Evolutionary conservation across 2,329 filamentous ascomycete species (phyloP), one percentile per base, ranked within the genome.

Genomic region (Aspergillus vadensis): DNA sequence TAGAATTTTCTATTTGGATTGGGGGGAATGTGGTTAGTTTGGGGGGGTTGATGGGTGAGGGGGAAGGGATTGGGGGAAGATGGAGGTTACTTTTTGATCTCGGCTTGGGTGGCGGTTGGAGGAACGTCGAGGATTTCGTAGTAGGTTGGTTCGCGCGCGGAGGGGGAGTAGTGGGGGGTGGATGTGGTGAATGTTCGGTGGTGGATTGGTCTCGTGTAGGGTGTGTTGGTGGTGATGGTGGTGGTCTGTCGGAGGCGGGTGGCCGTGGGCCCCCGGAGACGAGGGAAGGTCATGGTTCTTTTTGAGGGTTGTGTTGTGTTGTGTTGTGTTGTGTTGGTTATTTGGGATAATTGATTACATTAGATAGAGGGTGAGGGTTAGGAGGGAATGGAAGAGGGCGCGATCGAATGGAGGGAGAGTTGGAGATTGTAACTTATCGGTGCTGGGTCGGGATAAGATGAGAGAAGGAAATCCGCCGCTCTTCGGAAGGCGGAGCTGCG

Each of bases 31-130:
- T n/a, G n/a, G n/a, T n/a, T n/a, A n/a, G n/a, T n/a, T n/a, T n/a
- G n/a, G n/a, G n/a, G n/a, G n/a, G n/a, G n/a, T n/a, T n/a, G n/a
- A n/a, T n/a, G n/a, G n/a, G n/a, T n/a, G n/a, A n/a, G n/a, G n/a
- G n/a, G n/a, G n/a, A n/a, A n/a, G 23, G 17, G 25, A 12, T 17
- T 30, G 8, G 48, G 17, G 48, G 38, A 15, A 14, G n/a, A n/a
- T n/a, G n/a, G n/a, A n/a, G 32, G 63, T 38, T 74, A 92, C 89
- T 91, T 94, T 77, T 98, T 98, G 63, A 98, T 93, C 56, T 97
- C 91, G 8, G 82, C 80, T 1, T 85, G 79, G 15, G 90, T 86
- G 43, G 94, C 93, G 65, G 85, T 84, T 44, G 83, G 82, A 0
- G 85, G 78, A n/a, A 99, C 76, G 44, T 88, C 85, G 55, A 99